Evolutionary conservation across 2,329 filamentous ascomycete genomes (phyloP).

Genomic region (Plenodomus biglobosus): DNA sequence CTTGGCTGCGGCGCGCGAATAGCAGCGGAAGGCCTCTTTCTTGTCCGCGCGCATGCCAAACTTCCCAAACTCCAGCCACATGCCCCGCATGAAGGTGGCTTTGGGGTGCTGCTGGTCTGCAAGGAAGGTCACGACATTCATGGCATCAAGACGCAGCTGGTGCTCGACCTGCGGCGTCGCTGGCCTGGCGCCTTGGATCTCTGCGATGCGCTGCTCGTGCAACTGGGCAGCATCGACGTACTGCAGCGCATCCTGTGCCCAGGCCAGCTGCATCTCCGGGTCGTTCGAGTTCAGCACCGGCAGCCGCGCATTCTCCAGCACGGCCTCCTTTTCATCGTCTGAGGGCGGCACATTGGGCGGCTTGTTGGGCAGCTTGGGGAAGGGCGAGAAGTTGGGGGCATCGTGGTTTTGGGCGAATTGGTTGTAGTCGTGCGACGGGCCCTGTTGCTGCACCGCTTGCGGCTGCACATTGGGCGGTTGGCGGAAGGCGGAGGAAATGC

Average conservation of each 20-base stretch:
- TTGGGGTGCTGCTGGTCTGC: slow-evolving; percentile 91
- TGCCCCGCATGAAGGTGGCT: slow-evolving; percentile 89
- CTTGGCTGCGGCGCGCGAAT: slow-evolving; percentile 80
- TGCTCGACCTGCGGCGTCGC: slow-evolving; percentile 85
- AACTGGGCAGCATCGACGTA: slow-evolving; percentile 85
- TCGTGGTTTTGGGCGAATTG: slow-evolving; percentile 49
- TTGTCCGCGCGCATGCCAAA: slow-evolving; percentile 90
- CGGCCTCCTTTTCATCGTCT: slow-evolving; percentile 90
- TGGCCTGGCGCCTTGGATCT: slow-evolving; percentile 63
- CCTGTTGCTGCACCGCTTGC: slow-evolving; percentile 27
- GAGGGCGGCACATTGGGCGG: slow-evolving; percentile 89
- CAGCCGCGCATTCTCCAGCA: slow-evolving; percentile 79
- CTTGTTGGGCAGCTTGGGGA: slow-evolving; percentile 76
- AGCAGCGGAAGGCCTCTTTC: slow-evolving; percentile 88
- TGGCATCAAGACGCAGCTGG: slow-evolving; percentile 80
- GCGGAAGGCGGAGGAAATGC: slow-evolving; percentile 43
- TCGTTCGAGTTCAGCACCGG: slow-evolving; percentile 91
- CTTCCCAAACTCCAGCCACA: slow-evolving; percentile 98
- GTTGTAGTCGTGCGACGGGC: slow-evolving; percentile 43
- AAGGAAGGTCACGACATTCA: slow-evolving; percentile 89
- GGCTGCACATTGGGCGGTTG: slow-evolving; percentile 42
- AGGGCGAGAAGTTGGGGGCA: slow-evolving; percentile 82
- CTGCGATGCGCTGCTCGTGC: slow-evolving; percentile 68
- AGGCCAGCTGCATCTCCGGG: slow-evolving; percentile 92
- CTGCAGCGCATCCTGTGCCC: slow-evolving; percentile 88